Percentiles rank a stretch among this genome's conserved stretches.
Evolutionary conservation across 2,329 filamentous ascomycete species (phyloP).

Genomic region (Mollisiaceae sp.): DNA sequence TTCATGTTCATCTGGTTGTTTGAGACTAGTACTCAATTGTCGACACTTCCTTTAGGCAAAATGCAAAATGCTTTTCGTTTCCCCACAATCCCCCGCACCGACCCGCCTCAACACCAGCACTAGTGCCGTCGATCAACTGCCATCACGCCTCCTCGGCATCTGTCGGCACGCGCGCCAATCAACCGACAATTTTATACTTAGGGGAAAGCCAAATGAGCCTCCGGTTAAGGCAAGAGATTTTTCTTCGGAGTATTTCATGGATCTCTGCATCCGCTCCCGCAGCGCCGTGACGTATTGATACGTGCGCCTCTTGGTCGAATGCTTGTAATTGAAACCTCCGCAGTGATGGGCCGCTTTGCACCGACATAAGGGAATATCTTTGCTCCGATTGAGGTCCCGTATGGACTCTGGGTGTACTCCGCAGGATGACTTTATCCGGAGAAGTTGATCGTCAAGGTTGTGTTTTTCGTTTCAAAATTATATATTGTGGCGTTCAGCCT

Average conservation of each 20-base stretch:
- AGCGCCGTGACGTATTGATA: neutral
- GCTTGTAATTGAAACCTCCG: neutral
- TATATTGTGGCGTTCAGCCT: slow-evolving; percentile 11
- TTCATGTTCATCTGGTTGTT: slow-evolving; percentile 3
- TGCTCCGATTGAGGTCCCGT: neutral
- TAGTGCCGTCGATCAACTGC: neutral
- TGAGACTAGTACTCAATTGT: slow-evolving; percentile 7
- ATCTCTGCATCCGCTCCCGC: neutral
- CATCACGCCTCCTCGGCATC: neutral
- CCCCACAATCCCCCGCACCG: slow-evolving; percentile 6
- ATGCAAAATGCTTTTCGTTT: slow-evolving; percentile 2
- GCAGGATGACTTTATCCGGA: slow-evolving; percentile 3
- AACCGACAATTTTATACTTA: neutral
- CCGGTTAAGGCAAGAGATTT: neutral
- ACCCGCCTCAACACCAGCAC: neutral
- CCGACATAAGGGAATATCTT: neutral
- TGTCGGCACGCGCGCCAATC: neutral
- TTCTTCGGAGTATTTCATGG: neutral
- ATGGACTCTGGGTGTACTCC: neutral
- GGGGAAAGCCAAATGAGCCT: slow-evolving; percentile 3
- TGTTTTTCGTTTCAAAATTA: neutral
- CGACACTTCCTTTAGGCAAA: slow-evolving; percentile 4
- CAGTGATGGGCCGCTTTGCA: neutral
- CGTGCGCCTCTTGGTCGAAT: neutral
- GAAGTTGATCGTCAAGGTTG: neutral